phyloP scores from a whole-genome alignment of 2,329 filamentous ascomycete genomes.

The Periconia sp. region DNA sequence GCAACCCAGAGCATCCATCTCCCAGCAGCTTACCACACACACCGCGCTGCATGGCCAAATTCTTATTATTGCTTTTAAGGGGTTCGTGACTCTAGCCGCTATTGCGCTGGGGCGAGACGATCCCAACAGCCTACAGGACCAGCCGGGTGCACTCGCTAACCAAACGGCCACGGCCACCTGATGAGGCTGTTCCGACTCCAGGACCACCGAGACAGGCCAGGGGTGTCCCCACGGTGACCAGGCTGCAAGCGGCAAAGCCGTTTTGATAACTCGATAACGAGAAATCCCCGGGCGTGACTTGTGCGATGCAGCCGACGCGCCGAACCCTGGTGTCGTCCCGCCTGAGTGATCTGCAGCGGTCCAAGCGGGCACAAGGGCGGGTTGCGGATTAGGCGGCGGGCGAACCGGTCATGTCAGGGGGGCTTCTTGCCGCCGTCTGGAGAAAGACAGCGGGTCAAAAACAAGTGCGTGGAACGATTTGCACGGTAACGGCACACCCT shows the following conservation, averaged over 20 bases:
- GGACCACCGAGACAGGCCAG: constrained; percentile 9
- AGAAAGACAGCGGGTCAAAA: constrained; percentile 21
- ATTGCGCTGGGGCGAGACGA: constrained; percentile 7
- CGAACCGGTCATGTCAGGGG: constrained; percentile 41
- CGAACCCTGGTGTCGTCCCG: constrained; percentile 43
- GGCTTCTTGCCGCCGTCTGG: constrained; percentile 32
- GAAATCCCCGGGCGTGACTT: constrained; percentile 44
- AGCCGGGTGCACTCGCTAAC: constrained; percentile 1
- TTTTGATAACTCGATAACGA: constrained; percentile 38
- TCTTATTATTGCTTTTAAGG: constrained; percentile 4
- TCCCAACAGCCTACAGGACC: constrained; percentile 1
- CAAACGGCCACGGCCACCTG: constrained; percentile 8
- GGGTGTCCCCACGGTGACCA: constrained; percentile 38
- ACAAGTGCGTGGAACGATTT: constrained; percentile 21
- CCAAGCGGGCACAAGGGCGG: constrained; percentile 31
- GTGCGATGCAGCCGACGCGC: constrained; percentile 44
- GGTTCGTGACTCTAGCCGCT: constrained; percentile 7
- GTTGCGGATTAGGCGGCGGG: constrained; percentile 31
- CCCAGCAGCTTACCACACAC: neutral
- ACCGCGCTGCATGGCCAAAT: neutral
- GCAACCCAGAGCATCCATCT: neutral
- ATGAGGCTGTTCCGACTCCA: neutral
- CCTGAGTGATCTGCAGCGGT: constrained; percentile 45
- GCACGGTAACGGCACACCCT: no score
- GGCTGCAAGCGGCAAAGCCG: constrained; percentile 37